phyloP scores from a whole-genome alignment of 768 basidiomycete species.

The Lentinula raphanica region DNA sequence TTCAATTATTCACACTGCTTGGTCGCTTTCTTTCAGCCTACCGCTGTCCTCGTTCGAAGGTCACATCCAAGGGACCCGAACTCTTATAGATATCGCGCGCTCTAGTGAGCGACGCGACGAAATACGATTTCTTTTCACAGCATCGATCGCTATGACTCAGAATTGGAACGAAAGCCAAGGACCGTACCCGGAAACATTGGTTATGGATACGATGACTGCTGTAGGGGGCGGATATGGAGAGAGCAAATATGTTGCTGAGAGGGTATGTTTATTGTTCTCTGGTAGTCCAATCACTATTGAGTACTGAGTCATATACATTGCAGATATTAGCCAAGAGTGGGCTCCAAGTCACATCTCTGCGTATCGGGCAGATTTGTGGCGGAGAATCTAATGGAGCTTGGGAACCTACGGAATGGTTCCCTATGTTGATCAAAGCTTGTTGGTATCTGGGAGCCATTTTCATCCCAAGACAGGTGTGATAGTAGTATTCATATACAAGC shows the following conservation, averaged over 20 bases:
- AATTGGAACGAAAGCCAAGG: slow-evolving; percentile 18
- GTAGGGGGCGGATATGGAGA: slow-evolving; percentile 32
- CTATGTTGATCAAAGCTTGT: slow-evolving; percentile 34
- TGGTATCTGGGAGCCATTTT: slow-evolving; percentile 9
- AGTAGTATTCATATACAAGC: too few relatives aligned
- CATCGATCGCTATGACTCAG: slow-evolving; percentile 21
- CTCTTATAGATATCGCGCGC: slow-evolving; percentile 28
- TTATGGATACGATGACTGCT: slow-evolving; percentile 18
- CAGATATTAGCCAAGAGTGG: slow-evolving; percentile 27
- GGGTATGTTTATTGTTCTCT: slow-evolving; percentile 15
- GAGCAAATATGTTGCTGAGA: slow-evolving; percentile 32
- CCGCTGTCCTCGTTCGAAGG: slow-evolving; percentile 34
- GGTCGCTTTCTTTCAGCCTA: slow-evolving; percentile 40
- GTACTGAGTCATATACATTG: too few relatives aligned
- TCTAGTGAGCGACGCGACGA: slow-evolving; percentile 6
- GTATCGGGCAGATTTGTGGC: slow-evolving; percentile 35
- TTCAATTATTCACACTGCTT: slow-evolving; percentile 29
- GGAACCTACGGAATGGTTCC: slow-evolving; percentile 35
- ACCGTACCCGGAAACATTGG: slow-evolving; percentile 21
- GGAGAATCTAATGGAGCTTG: slow-evolving; percentile 30
- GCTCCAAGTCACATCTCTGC: slow-evolving; percentile 24
- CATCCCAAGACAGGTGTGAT: neutral
- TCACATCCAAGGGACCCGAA: slow-evolving; percentile 31
- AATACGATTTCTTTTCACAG: slow-evolving; percentile 24
- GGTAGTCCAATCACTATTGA: too few relatives aligned